Conservation (phyloP, 2,329 filamentous ascomycete genomes). For the Dryadomyces quercus-mongolicae region DNA sequence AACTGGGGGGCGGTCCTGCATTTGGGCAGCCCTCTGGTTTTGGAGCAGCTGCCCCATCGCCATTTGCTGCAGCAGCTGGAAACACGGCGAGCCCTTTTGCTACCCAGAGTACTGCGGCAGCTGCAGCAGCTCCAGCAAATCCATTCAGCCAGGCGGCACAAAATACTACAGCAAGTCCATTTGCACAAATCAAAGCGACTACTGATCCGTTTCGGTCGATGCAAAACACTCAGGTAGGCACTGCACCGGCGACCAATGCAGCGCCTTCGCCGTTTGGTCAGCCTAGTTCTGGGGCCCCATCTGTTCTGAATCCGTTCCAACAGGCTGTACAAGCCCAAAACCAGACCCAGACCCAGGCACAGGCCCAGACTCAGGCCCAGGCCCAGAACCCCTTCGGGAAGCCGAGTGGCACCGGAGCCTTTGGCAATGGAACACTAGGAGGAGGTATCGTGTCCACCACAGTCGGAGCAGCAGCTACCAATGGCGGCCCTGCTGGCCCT, state of each 20-base stretch:
- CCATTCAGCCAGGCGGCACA: constrained; percentile 14
- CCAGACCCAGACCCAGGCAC: too few relatives aligned
- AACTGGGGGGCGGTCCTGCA: constrained; percentile 10
- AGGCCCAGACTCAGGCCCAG: neutral
- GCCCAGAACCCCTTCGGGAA: constrained; percentile 4
- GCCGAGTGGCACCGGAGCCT: constrained; percentile 3
- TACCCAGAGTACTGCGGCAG: constrained; percentile 1
- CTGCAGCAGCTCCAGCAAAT: neutral
- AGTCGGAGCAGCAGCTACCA: neutral
- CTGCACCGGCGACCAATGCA: neutral
- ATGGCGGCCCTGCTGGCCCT: constrained; percentile 8
- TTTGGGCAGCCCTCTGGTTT: constrained; percentile 19
- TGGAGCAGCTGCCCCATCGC: constrained; percentile 18
- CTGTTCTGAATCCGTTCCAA: constrained; percentile 6
- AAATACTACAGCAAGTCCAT: constrained; percentile 2
- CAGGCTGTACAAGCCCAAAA: neutral
- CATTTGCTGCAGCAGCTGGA: constrained; percentile 6
- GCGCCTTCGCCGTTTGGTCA: neutral
- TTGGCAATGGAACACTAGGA: neutral
- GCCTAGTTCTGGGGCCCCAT: neutral
- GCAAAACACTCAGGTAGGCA: neutral
- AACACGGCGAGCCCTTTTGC: neutral
- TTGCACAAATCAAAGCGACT: constrained; percentile 7
- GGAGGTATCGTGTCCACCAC: neutral
- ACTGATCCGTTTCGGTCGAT: constrained; percentile 4